phyloP scores from a whole-genome alignment of 1,284 basidiomycete species.

The Farysia itapuensis region DNA sequence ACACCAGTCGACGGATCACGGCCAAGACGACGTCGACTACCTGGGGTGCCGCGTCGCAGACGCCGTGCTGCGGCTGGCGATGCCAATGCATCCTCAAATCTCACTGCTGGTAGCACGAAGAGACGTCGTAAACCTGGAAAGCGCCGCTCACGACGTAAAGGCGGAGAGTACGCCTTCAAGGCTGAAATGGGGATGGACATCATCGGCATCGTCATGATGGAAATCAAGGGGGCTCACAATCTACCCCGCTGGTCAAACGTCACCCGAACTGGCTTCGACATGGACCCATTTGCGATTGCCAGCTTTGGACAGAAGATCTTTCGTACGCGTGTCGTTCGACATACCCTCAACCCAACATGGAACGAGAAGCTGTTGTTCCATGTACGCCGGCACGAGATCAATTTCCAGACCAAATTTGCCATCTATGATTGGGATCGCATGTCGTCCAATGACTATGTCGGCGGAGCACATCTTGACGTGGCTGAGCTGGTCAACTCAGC shows the following conservation, averaged over 20 bases:
- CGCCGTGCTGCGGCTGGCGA: slow-evolving; percentile 1
- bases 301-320: slow-evolving; percentile 97
- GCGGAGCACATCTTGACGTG: slow-evolving; percentile 35
- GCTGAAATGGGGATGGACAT: slow-evolving; percentile 71
- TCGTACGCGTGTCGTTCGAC: slow-evolving; percentile 70
- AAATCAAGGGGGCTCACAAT: slow-evolving; percentile 73
- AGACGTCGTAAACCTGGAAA: neutral
- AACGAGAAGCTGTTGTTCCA: slow-evolving; percentile 96
- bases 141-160: slow-evolving; percentile 59
- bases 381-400: slow-evolving; percentile 80
- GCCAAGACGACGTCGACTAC: neutral
- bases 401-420: slow-evolving; percentile 54
- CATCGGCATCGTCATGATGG: slow-evolving; percentile 87
- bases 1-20: slow-evolving; percentile 8
- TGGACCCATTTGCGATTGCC: slow-evolving; percentile 95
- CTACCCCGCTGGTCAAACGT: slow-evolving; percentile 79
- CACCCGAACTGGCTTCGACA: slow-evolving; percentile 75
- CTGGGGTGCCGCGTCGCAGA: slow-evolving; percentile 17
- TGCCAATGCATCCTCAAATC: neutral
- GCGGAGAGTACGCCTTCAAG: slow-evolving; percentile 63
- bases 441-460: slow-evolving; percentile 54
- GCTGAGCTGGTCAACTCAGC: slow-evolving; percentile 42
- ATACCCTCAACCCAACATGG: slow-evolving; percentile 80
- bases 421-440: slow-evolving; percentile 59
- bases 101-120: neutral